Conservation (phyloP, 2,329 filamentous ascomycete species). For the Xylariaceae sp. region DNA sequence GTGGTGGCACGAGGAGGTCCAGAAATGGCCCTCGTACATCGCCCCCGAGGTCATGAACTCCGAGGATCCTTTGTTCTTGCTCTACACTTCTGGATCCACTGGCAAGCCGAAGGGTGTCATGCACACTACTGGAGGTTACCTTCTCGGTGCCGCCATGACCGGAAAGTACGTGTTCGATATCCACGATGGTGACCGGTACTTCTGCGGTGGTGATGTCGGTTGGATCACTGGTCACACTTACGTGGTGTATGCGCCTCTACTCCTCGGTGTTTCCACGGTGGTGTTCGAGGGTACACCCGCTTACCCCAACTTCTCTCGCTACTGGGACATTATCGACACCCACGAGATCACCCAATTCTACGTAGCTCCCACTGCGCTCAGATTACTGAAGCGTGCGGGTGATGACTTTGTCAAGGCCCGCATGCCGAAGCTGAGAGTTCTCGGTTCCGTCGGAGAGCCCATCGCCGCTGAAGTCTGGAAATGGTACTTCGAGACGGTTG, state of each 20-base stretch:
- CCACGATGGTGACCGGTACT: constrained; percentile 87
- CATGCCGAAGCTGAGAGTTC: constrained; percentile 82
- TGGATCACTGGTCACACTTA: constrained; percentile 99
- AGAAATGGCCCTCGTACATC: constrained; percentile 93
- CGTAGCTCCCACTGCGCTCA: constrained; percentile 88
- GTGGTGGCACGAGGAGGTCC: constrained; percentile 99
- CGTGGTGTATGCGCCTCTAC: constrained; percentile 89
- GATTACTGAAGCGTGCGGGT: constrained; percentile 90
- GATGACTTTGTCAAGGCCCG: constrained; percentile 84
- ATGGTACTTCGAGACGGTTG: constrained; percentile 96
- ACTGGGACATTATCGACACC: constrained; percentile 98
- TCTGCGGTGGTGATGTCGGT: constrained; percentile 96
- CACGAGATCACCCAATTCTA: constrained; percentile 97
- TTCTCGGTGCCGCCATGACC: constrained; percentile 87
- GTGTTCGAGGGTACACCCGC: constrained; percentile 98
- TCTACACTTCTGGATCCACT: constrained; percentile 96
- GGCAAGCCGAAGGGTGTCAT: constrained; percentile 98
- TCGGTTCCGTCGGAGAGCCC: constrained; percentile 94
- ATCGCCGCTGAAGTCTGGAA: constrained; percentile 99
- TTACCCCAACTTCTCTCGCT: constrained; percentile 95
- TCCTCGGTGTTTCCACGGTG: constrained; percentile 89
- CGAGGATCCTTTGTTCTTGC: constrained; percentile 92
- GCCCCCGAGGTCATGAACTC: constrained; percentile 83
- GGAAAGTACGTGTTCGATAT: constrained; percentile 99
- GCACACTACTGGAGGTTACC: constrained; percentile 93